A percentile compares a stretch with the other conserved stretches of the same genome.
Evolutionary conservation across 139 green algal genomes (phyloP).

Genomic region (Nannochloris sp.): DNA sequence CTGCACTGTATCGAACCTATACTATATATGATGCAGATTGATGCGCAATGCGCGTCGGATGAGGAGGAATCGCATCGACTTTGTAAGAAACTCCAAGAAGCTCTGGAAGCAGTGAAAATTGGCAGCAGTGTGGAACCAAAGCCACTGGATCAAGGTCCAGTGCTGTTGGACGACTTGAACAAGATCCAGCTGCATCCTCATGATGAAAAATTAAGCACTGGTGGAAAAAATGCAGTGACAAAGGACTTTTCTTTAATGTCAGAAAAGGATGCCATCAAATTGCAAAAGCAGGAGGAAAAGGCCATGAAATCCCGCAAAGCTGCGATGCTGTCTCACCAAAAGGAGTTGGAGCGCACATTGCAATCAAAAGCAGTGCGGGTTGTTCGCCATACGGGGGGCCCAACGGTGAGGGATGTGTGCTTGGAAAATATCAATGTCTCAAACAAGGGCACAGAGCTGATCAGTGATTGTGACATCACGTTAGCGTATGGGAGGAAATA

Average conservation of each 20-base stretch:
- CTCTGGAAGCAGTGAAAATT: slow-evolving; percentile 6
- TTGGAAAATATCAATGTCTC: slow-evolving; percentile 68
- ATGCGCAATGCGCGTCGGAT: slow-evolving; percentile 18
- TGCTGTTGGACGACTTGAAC: slow-evolving; percentile 31
- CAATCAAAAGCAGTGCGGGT: slow-evolving; percentile 30
- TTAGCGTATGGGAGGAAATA: slow-evolving; percentile 69
- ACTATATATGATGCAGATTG: slow-evolving; percentile 3
- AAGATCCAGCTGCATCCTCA: slow-evolving; percentile 18
- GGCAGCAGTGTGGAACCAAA: slow-evolving; percentile 1
- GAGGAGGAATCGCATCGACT: slow-evolving; percentile 14
- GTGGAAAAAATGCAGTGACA: slow-evolving; percentile 8
- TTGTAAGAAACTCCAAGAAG: slow-evolving; percentile 17
- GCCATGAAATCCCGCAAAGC: slow-evolving; percentile 38
- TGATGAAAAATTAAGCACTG: slow-evolving; percentile 25
- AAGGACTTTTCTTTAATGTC: slow-evolving; percentile 28
- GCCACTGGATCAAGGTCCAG: slow-evolving; percentile 25
- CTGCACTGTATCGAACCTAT: too few species aligned
- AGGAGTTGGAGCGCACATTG: slow-evolving; percentile 3
- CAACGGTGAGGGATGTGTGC: slow-evolving; percentile 55
- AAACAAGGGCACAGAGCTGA: slow-evolving; percentile 64
- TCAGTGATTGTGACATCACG: slow-evolving; percentile 51
- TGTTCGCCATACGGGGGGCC: slow-evolving; percentile 38
- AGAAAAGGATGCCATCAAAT: slow-evolving; percentile 54
- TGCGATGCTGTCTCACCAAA: slow-evolving; percentile 33
- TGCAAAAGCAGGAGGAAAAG: slow-evolving; percentile 47